Evolutionary conservation across 352 stramenopile species (phyloP).

Genomic region (Phytophthora sp.): DNA sequence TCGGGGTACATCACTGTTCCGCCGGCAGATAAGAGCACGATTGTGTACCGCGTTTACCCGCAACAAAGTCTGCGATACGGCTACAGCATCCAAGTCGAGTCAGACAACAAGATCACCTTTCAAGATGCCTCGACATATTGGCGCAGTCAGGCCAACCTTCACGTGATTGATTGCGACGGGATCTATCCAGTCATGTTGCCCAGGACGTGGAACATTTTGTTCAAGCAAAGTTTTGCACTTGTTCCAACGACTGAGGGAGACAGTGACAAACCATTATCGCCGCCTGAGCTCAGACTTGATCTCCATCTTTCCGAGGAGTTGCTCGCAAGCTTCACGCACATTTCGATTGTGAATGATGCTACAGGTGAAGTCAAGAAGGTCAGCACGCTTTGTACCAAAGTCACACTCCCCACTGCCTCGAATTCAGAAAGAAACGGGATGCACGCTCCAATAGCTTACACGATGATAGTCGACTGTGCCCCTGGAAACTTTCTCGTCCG

Average conservation of each 20-base stretch:
- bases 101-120: slow-evolving; percentile 44
- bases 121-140: slow-evolving; percentile 53
- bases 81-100: slow-evolving; percentile 65
- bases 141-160: slow-evolving; percentile 46
- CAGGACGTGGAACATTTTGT: slow-evolving; percentile 61
- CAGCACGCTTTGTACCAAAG: slow-evolving; percentile 39
- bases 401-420: slow-evolving; percentile 21
- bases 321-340: slow-evolving; percentile 50
- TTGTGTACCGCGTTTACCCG: slow-evolving; percentile 57
- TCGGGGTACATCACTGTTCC: slow-evolving; percentile 45
- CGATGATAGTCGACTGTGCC: slow-evolving; percentile 63
- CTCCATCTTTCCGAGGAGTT: slow-evolving; percentile 64
- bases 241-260: slow-evolving; percentile 15
- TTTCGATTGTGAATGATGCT: slow-evolving; percentile 56
- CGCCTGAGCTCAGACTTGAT: slow-evolving; percentile 53
- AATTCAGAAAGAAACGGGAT: slow-evolving; percentile 9
- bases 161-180: slow-evolving; percentile 59
- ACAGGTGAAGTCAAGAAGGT: slow-evolving; percentile 43
- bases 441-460: slow-evolving; percentile 38
- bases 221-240: slow-evolving; percentile 67
- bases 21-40: slow-evolving; percentile 3
- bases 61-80: slow-evolving; percentile 57
- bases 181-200: slow-evolving; percentile 52
- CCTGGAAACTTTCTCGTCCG: slow-evolving; percentile 38
- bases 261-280: background rate